A percentile compares a stretch with the other conserved stretches of the same genome.
These are phyloP conservation scores for Prunus campanulata DNA, from an alignment of 306 rosid genomes.

Conservation along the genomic window DNA sequence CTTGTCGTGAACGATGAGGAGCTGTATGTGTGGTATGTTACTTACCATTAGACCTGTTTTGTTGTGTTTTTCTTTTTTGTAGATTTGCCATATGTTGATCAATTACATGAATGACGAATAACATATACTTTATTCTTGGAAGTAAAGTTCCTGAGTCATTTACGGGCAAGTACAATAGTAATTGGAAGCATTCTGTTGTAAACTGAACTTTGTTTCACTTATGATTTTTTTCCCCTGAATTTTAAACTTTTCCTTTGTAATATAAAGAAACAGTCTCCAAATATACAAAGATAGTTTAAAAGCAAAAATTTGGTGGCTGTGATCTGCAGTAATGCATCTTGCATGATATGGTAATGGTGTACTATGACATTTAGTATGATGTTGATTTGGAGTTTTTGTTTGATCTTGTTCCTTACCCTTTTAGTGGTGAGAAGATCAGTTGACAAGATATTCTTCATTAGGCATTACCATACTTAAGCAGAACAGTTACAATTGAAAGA, in stretches of 20 bases:
- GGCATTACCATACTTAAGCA: neutral
- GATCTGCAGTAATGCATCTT: neutral
- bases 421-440: neutral
- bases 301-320: neutral
- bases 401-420: neutral
- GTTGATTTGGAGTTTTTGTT: neutral
- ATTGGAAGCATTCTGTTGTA: neutral
- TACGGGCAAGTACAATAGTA: neutral
- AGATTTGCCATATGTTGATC: conserved; percentile 8
- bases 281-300: neutral
- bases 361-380: neutral
- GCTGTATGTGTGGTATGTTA: conserved; percentile 23
- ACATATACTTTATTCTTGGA: neutral
- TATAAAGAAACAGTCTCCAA: neutral
- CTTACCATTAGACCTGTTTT: neutral
- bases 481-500: conserved; percentile 11
- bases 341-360: neutral
- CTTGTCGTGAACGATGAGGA: conserved; percentile 30
- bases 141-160: neutral
- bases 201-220: neutral
- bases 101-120: conserved; percentile 8
- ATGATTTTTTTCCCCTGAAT: neutral
- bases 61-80: neutral
- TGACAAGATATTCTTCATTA: neutral
- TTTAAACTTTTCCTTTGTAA: no score